phyloP scores from a whole-genome alignment of 2,329 filamentous ascomycete genomes.

The Fusarium dlaminii region DNA sequence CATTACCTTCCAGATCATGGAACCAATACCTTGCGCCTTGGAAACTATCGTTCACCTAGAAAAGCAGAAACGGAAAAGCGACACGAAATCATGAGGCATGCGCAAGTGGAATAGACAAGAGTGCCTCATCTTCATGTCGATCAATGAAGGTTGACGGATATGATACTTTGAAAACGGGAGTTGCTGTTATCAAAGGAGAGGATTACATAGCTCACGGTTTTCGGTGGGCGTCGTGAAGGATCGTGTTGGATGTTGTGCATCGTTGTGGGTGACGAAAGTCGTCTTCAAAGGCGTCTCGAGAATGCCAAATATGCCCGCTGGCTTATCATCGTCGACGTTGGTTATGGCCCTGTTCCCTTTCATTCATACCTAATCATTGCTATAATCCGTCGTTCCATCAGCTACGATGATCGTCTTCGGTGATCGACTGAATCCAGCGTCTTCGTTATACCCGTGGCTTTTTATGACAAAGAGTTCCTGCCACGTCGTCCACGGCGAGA shows the following conservation, averaged over 20 bases:
- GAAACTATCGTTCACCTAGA: not conserved
- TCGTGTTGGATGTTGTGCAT: not conserved
- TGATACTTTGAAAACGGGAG: not conserved
- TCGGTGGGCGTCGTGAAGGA: not conserved
- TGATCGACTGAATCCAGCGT: too few species aligned
- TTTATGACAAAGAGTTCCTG: constrained; percentile 16
- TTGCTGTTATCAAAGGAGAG: not conserved
- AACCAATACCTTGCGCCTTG: not conserved
- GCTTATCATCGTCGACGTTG: not conserved
- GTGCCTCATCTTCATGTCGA: not conserved
- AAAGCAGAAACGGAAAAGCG: not conserved
- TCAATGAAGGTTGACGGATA: not conserved
- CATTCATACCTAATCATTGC: not conserved
- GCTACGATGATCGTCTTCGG: too few species aligned
- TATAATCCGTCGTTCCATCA: not conserved
- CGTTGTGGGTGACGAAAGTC: too few species aligned
- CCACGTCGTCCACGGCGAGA: constrained; percentile 21
- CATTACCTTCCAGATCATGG: not conserved
- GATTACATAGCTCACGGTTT: not conserved
- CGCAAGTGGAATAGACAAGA: not conserved
- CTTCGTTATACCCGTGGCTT: too few species aligned
- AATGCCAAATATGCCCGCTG: not conserved
- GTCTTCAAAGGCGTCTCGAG: not conserved
- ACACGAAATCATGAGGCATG: not conserved
- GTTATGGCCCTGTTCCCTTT: not conserved